These are phyloP conservation scores for Nidularia pulvinata DNA, from an alignment of 768 basidiomycete genomes.

Conservation along the genomic window DNA sequence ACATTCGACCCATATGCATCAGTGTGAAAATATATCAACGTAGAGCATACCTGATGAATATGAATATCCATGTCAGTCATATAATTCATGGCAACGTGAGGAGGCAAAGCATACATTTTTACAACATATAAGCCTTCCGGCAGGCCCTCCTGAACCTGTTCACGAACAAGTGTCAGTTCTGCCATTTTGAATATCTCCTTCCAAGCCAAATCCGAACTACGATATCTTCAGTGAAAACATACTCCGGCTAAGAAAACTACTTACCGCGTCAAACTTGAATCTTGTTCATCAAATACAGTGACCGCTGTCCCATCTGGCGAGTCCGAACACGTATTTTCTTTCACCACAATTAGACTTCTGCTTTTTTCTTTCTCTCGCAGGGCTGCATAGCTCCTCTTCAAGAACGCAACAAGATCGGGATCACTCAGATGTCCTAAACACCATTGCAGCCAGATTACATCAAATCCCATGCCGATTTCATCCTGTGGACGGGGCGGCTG, in stretches of 20 bases:
- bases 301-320: slow-evolving; percentile 41
- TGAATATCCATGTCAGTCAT: background rate
- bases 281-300: slow-evolving; percentile 76
- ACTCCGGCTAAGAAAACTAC: background rate
- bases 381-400: slow-evolving; percentile 60
- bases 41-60: slow-evolving; percentile 52
- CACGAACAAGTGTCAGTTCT: slow-evolving; percentile 67
- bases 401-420: slow-evolving; percentile 74
- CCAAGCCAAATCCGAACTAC: slow-evolving; percentile 85
- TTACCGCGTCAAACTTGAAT: slow-evolving; percentile 90
- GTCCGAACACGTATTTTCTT: slow-evolving; percentile 87
- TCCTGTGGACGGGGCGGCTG: slow-evolving; percentile 35
- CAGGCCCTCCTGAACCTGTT: slow-evolving; percentile 83
- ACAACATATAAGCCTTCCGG: slow-evolving; percentile 82
- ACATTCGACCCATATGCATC: too few relatives aligned
- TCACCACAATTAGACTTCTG: slow-evolving; percentile 77
- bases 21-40: slow-evolving; percentile 20
- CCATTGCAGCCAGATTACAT: slow-evolving; percentile 98
- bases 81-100: background rate
- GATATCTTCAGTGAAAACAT: background rate
- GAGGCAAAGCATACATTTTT: slow-evolving; percentile 64
- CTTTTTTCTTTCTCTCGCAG: slow-evolving; percentile 43
- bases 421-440: slow-evolving; percentile 88
- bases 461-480: slow-evolving; percentile 68
- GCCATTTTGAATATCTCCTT: slow-evolving; percentile 73